A percentile compares a stretch with the other conserved stretches of the same genome.
Conservation (phyloP, 768 basidiomycete genomes). For the Phlebiopsis gigantea region DNA sequence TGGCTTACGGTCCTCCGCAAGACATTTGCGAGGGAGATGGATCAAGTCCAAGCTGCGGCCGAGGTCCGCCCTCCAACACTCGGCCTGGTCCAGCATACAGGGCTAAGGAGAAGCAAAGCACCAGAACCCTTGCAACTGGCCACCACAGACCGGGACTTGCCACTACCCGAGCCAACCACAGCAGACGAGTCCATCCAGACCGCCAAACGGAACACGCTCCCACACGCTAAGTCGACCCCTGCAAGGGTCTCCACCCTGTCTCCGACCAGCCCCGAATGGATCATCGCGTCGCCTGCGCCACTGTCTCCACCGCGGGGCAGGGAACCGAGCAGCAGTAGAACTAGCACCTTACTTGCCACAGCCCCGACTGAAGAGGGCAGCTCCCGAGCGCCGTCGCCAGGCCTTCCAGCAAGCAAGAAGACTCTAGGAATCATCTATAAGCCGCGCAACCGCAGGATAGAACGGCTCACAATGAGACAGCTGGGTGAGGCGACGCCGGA, state of each 20-base stretch:
- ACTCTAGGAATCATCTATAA: slow-evolving; percentile 41
- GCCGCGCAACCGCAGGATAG: slow-evolving; percentile 58
- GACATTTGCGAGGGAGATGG: slow-evolving; percentile 71
- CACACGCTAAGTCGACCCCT: slow-evolving; percentile 1
- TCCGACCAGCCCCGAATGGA: slow-evolving; percentile 14
- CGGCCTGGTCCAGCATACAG: slow-evolving; percentile 1
- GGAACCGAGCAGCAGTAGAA: not conserved
- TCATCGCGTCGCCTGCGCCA: slow-evolving; percentile 5
- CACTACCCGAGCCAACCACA: not conserved
- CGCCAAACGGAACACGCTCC: not conserved
- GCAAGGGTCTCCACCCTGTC: not conserved
- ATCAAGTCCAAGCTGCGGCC: slow-evolving; percentile 58
- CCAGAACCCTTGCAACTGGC: slow-evolving; percentile 5
- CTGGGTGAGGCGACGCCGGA: slow-evolving; percentile 86
- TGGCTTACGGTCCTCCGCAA: slow-evolving; percentile 79
- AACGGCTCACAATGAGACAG: slow-evolving; percentile 80
- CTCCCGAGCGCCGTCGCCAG: slow-evolving; percentile 1
- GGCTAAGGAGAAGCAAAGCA: slow-evolving; percentile 2
- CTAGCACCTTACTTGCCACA: not conserved
- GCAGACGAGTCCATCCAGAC: not conserved
- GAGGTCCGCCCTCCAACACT: slow-evolving; percentile 35
- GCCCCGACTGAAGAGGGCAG: not conserved
- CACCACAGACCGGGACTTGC: slow-evolving; percentile 1
- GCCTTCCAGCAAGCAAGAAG: slow-evolving; percentile 15
- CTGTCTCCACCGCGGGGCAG: not conserved